Evolutionary conservation across 129 eudicot genomes (phyloP).

Genomic region (Flaveria sonorensis): DNA sequence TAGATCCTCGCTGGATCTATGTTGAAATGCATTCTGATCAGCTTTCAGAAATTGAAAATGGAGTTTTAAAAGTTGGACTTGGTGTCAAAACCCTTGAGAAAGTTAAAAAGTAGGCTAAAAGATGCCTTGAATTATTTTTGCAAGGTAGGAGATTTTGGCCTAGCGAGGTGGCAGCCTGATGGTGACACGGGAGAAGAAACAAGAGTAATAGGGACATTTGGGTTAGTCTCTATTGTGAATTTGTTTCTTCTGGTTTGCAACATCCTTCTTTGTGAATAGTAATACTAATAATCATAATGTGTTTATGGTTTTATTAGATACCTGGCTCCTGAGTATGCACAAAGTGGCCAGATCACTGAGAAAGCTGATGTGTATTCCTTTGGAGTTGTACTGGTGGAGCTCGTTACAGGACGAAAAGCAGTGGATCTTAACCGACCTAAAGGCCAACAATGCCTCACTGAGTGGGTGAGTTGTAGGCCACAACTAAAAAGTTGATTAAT

Average conservation of each 20-base stretch:
- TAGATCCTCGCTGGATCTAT: background rate
- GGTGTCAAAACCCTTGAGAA: background rate
- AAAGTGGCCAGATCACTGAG: conserved; percentile 91
- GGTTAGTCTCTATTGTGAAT: conserved; percentile 44
- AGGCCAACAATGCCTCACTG: conserved; percentile 93
- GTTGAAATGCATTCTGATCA: background rate
- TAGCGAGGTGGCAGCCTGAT: conserved; percentile 95
- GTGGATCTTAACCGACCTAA: conserved; percentile 88
- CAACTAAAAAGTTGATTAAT: background rate
- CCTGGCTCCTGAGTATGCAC: conserved; percentile 91
- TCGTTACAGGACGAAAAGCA: conserved; percentile 88
- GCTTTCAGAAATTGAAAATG: background rate
- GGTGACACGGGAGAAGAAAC: conserved; percentile 94
- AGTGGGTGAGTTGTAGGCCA: conserved; percentile 58
- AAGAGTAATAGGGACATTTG: conserved; percentile 89
- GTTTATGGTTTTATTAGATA: conserved; percentile 49
- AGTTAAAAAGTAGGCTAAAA: background rate
- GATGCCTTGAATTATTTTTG: background rate
- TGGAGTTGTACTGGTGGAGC: conserved; percentile 88
- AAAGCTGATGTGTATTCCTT: conserved; percentile 92
- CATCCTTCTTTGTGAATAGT: background rate
- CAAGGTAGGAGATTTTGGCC: conserved; percentile 92
- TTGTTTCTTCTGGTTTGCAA: background rate
- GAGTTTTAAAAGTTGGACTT: background rate
- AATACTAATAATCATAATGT: conserved; percentile 1